A percentile compares a stretch with the other conserved stretches of the same genome.
These are phyloP conservation scores for Metschnikowia continentalis DNA, from an alignment of 805 yeast species.

Conservation along the genomic window DNA sequence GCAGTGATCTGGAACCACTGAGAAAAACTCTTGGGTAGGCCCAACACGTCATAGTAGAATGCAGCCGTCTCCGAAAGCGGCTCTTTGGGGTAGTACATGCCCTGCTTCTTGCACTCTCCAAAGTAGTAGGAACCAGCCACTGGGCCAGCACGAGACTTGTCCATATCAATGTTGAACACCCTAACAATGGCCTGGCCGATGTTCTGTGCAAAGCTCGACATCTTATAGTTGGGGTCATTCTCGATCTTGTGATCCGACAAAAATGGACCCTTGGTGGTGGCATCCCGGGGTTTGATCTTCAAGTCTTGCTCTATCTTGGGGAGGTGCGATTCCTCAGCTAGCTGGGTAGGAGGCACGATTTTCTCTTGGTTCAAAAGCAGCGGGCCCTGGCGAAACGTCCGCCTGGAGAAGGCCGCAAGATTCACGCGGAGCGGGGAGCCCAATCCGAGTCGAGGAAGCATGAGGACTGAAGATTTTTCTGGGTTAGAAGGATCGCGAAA, in stretches of 20 bases:
- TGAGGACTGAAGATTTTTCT: conserved; percentile 1
- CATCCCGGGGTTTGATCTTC: conserved; percentile 31
- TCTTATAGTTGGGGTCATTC: conserved; percentile 31
- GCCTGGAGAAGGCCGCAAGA: background rate
- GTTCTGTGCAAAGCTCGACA: conserved; percentile 35
- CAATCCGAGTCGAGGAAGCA: background rate
- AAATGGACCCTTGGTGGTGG: conserved; percentile 35
- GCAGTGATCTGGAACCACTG: conserved; percentile 94
- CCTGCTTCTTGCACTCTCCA: conserved; percentile 83
- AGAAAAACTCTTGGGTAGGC: conserved; percentile 81
- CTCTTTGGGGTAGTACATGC: conserved; percentile 69
- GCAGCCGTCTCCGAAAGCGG: conserved; percentile 67
- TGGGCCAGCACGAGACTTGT: conserved; percentile 86
- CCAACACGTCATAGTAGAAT: conserved; percentile 82
- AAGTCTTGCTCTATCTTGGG: conserved; percentile 36
- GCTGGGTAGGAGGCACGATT: conserved; percentile 27
- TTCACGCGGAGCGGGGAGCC: background rate
- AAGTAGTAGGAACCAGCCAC: conserved; percentile 88
- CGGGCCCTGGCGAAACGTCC: conserved; percentile 12
- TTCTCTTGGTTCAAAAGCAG: conserved; percentile 21
- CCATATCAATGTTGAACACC: conserved; percentile 79
- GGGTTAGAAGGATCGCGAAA: too few species aligned
- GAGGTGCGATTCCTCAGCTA: conserved; percentile 38
- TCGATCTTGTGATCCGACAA: conserved; percentile 37
- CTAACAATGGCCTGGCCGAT: conserved; percentile 64